phyloP scores from a whole-genome alignment of 1,284 basidiomycete genomes.

The Neonothopanus nambi region DNA sequence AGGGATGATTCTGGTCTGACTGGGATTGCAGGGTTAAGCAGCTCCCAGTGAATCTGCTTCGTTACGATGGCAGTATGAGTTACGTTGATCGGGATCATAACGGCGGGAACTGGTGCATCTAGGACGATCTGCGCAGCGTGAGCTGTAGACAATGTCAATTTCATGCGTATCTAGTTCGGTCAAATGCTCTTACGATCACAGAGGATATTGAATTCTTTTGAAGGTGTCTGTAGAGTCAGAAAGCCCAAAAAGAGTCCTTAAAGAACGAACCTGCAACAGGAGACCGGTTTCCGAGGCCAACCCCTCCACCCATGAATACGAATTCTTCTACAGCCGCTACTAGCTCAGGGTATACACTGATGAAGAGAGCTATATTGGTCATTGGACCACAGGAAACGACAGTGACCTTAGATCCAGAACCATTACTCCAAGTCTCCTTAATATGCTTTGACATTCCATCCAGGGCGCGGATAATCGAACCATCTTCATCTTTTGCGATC shows the following conservation, averaged over 20 bases:
- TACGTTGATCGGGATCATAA: conserved; percentile 83
- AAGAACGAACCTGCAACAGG: conserved; percentile 58
- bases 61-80: conserved; percentile 82
- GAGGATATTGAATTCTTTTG: conserved; percentile 75
- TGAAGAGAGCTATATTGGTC: conserved; percentile 84
- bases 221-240: conserved; percentile 1
- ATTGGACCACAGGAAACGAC: conserved; percentile 78
- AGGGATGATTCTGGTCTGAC: conserved; percentile 24
- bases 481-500: conserved; percentile 43
- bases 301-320: conserved; percentile 88
- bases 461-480: conserved; percentile 49
- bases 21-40: conserved; percentile 43
- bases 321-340: conserved; percentile 71
- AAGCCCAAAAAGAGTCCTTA: neutral
- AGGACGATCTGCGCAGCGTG: conserved; percentile 83
- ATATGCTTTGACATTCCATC: conserved; percentile 67
- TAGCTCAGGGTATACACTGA: conserved; percentile 69
- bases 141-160: conserved; percentile 39
- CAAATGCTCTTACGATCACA: conserved; percentile 64
- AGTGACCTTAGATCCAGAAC: conserved; percentile 56
- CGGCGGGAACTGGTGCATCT: conserved; percentile 51
- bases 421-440: conserved; percentile 52
- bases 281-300: conserved; percentile 81
- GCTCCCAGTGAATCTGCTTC: conserved; percentile 43
- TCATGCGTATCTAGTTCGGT: neutral